These are phyloP conservation scores for Vitis hybrid DNA, from an alignment of 177 flowering plant species.

Conservation along the genomic window DNA sequence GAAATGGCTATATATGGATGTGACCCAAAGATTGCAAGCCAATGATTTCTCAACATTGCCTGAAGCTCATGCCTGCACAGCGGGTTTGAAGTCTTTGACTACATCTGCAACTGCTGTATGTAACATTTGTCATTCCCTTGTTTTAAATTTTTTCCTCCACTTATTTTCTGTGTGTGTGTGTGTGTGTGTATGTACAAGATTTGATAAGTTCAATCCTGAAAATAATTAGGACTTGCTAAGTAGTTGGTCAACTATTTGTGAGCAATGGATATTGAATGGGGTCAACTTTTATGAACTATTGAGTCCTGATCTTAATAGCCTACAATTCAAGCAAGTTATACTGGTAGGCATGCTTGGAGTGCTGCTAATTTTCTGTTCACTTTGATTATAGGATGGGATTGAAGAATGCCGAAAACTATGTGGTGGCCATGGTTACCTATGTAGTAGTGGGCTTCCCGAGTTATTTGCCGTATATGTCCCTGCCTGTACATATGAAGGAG, in stretches of 20 bases:
- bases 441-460: constrained; percentile 98
- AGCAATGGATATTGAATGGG: too few species aligned
- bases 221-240: too few species aligned
- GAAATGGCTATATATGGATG: constrained; percentile 90
- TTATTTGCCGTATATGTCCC: constrained; percentile 94
- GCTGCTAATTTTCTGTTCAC: neutral
- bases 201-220: too few species aligned
- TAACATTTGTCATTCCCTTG: constrained; percentile 3
- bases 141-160: too few species aligned
- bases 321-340: too few species aligned
- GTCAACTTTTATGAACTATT: too few species aligned
- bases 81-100: constrained; percentile 97
- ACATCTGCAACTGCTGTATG: constrained; percentile 91
- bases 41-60: constrained; percentile 93
- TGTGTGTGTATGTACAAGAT: too few species aligned
- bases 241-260: too few species aligned
- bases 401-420: constrained; percentile 97
- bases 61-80: constrained; percentile 99
- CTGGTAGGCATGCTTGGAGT: too few species aligned
- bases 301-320: too few species aligned
- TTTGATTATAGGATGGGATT: constrained; percentile 73
- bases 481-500: constrained; percentile 98
- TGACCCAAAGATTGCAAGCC: constrained; percentile 76
- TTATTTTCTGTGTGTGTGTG: too few species aligned
- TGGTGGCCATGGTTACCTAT: constrained; percentile 97